These are phyloP conservation scores for Inga oerstediana DNA, from an alignment of 306 rosid genomes.

Conservation along the genomic window DNA sequence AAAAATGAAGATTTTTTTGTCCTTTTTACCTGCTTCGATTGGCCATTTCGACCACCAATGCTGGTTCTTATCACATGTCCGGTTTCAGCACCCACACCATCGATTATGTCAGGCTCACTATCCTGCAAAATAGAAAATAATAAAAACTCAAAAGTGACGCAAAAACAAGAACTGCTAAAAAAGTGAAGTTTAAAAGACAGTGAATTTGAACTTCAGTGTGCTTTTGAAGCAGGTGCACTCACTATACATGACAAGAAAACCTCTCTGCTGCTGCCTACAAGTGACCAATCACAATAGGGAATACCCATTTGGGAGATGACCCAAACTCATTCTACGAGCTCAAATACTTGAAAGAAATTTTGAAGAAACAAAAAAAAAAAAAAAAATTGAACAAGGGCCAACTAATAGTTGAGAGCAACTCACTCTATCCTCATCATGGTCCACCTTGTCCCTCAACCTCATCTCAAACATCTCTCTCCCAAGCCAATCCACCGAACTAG, in stretches of 20 bases:
- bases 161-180: constrained; percentile 6
- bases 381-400: not conserved
- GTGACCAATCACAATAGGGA: constrained; percentile 15
- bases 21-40: constrained; percentile 76
- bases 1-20: not conserved
- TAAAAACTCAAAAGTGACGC: constrained; percentile 14
- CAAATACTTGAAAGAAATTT: constrained; percentile 12
- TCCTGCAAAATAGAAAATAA: constrained; percentile 60
- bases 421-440: constrained; percentile 71
- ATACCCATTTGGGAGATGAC: not conserved
- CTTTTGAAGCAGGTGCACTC: not conserved
- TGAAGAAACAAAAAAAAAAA: constrained; percentile 10
- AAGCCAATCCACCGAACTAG: constrained; percentile 96
- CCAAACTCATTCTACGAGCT: not conserved
- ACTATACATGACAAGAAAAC: not conserved
- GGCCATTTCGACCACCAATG: constrained; percentile 83
- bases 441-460: constrained; percentile 69
- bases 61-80: constrained; percentile 92
- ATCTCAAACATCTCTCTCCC: constrained; percentile 98
- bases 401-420: constrained; percentile 16
- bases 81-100: constrained; percentile 89
- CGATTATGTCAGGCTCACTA: constrained; percentile 85
- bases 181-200: not conserved
- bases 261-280: not conserved
- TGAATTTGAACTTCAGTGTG: not conserved